phyloP scores from a whole-genome alignment of 768 basidiomycete species.

The Botryobasidium botryosum region DNA sequence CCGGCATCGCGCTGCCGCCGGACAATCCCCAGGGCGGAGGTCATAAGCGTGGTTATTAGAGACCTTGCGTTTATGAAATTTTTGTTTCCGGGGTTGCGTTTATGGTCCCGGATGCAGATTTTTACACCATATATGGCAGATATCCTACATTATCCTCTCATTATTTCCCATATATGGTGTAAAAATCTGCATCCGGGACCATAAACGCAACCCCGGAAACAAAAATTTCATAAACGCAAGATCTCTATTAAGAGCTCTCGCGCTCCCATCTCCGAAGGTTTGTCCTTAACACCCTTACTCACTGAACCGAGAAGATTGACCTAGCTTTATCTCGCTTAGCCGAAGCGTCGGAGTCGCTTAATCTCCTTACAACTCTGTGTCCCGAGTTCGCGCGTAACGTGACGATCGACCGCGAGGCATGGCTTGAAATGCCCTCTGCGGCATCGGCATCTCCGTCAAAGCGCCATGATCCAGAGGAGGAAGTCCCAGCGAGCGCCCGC shows the following conservation, averaged over 20 bases:
- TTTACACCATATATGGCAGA: too few species aligned
- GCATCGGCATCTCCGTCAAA: constrained; percentile 2
- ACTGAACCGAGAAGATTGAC: background rate
- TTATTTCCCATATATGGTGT: too few species aligned
- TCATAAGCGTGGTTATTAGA: constrained; percentile 7
- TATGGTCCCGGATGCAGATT: too few species aligned
- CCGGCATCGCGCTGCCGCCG: constrained; percentile 4
- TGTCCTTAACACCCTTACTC: background rate
- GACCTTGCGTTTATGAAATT: too few species aligned
- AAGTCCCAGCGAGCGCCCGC: constrained; percentile 4
- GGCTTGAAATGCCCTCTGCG: constrained; percentile 10
- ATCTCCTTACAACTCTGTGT: constrained; percentile 6
- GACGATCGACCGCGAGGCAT: constrained; percentile 7
- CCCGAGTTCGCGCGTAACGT: constrained; percentile 4
- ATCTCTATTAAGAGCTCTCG: constrained; percentile 11
- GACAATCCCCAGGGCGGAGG: constrained; percentile 9
- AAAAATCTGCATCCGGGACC: too few species aligned
- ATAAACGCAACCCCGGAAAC: too few species aligned
- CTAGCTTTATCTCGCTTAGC: background rate
- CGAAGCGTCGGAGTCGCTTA: constrained; percentile 7
- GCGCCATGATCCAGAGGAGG: constrained; percentile 7
- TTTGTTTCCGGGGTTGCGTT: too few species aligned
- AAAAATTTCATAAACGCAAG: too few species aligned
- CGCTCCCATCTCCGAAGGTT: constrained; percentile 9
- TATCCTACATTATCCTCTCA: too few species aligned